These are phyloP conservation scores for Baorangia bicolor DNA, from an alignment of 768 basidiomycete species.

Conservation along the genomic window DNA sequence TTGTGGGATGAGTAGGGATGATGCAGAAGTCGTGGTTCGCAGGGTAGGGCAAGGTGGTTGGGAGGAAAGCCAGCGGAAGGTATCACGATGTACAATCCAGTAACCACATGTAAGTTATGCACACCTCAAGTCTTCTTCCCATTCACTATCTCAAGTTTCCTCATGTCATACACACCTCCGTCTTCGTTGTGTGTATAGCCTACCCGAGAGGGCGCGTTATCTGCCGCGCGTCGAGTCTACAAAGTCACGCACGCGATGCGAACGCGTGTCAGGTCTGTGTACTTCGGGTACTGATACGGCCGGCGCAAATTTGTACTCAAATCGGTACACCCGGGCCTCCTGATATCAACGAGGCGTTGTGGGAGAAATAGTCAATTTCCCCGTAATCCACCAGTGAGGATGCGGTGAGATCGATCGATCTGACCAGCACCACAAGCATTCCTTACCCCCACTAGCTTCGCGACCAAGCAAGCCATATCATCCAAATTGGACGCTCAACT, in stretches of 20 bases:
- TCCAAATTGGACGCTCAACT: conserved; percentile 1
- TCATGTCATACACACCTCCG: not conserved
- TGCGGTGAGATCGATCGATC: conserved; percentile 13
- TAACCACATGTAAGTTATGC: conserved; percentile 12
- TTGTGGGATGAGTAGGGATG: conserved; percentile 24
- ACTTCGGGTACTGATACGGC: not conserved
- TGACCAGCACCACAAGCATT: not conserved
- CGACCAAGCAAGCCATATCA: conserved; percentile 4
- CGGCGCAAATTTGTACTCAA: conserved; percentile 2
- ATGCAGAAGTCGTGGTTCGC: conserved; percentile 19
- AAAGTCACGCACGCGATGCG: not conserved
- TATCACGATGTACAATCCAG: conserved; percentile 18
- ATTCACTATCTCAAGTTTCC: conserved; percentile 2
- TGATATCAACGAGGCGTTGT: conserved; percentile 18
- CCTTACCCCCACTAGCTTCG: not conserved
- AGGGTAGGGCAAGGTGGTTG: conserved; percentile 16
- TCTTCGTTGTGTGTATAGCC: not conserved
- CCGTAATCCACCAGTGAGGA: not conserved
- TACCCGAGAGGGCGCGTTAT: not conserved
- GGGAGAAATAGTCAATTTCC: not conserved
- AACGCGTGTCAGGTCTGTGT: not conserved
- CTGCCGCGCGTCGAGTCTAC: not conserved
- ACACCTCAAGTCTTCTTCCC: not conserved
- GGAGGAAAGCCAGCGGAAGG: not conserved
- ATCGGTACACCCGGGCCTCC: conserved; percentile 4